Base-by-base conservation (phyloP, 2,329 filamentous ascomycete genomes). In the Exophiala aquamarina region DNA sequence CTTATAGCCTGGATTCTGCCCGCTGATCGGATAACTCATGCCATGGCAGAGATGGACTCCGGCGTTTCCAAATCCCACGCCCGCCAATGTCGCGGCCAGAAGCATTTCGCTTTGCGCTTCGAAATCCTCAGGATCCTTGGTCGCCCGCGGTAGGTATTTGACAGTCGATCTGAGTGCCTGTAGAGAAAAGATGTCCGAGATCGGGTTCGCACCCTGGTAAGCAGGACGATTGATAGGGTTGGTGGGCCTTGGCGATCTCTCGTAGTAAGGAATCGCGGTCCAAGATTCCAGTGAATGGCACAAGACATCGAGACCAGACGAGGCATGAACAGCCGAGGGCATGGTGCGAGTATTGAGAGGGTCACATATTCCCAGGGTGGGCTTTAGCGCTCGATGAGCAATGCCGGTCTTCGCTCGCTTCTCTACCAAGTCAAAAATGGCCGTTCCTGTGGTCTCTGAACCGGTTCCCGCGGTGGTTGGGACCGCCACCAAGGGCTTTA, bases 21-120 rank as follows among this genome's bases (percentile, higher is more conserved):
- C 89, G 1, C 89, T 95, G 63, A 98, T 95, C 14, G 93, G 93
- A 64, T 98, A 98, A 18, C 88, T 94, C 92, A 98, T 97, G 65
- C 92, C 85, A 64, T 89, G 85, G 66, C 85, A 89, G 8, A 89
- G 75, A 71, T 98, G 93, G 2, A 98, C 93, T 40, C 94, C 93
- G 1, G 94, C 94, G 61, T 98, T 98, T 15, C 94, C 93, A 66
- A 98, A 98, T 0, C 93, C 93, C 3, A 98, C 90, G 36, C 93
- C 93, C 0, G 94, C 93, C 2, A 98, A 75, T 0, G 93, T 98
- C 1, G 93, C 87, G 2, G 93, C 93, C 15, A 98, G 81, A 21
- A 98, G 77, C 94, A 98, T 98, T 68, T 97, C 84, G 23, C 82
- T 87, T 69, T 98, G 93, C 0, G 94, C 94, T 67, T 97, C 93